A percentile compares a stretch with the other conserved stretches of the same genome.
Evolutionary conservation across 1,284 basidiomycete species (phyloP).

Genomic region (Leccinum variabile): DNA sequence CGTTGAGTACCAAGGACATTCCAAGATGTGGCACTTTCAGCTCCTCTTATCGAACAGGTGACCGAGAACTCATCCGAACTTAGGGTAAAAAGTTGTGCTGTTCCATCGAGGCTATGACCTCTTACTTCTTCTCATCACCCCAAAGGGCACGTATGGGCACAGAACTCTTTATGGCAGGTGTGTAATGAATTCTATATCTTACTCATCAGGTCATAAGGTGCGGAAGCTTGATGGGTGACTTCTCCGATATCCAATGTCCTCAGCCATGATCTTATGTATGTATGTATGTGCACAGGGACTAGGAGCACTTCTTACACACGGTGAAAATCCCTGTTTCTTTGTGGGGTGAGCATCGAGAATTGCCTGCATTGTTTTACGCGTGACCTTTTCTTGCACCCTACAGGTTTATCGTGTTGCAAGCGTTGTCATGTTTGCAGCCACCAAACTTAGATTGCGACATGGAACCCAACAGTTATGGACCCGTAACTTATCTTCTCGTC

Average conservation of each 20-base stretch:
- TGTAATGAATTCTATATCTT: neutral
- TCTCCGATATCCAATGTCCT: neutral
- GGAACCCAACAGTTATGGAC: too few relatives aligned
- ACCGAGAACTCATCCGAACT: constrained; percentile 37
- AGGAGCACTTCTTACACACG: constrained; percentile 19
- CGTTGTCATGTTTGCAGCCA: constrained; percentile 6
- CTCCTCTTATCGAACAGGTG: constrained; percentile 34
- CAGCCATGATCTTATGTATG: neutral
- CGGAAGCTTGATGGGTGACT: constrained; percentile 28
- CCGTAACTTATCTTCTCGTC: too few relatives aligned
- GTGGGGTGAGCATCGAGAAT: constrained; percentile 21
- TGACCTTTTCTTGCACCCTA: constrained; percentile 4
- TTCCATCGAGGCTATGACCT: neutral
- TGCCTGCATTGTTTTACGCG: neutral
- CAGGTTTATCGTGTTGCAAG: constrained; percentile 11
- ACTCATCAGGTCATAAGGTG: constrained; percentile 15
- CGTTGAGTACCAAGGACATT: neutral
- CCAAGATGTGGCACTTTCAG: constrained; percentile 35
- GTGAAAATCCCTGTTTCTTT: constrained; percentile 12
- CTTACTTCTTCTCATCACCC: neutral
- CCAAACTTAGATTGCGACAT: constrained; percentile 3
- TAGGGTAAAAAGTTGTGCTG: constrained; percentile 19
- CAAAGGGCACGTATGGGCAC: constrained; percentile 23
- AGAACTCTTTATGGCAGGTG: constrained; percentile 24
- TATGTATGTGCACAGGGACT: constrained; percentile 16